A percentile compares a stretch with the other conserved stretches of the same genome.
phyloP scores from a whole-genome alignment of 2,329 filamentous ascomycete species.

The Sphaerulina populicola region DNA sequence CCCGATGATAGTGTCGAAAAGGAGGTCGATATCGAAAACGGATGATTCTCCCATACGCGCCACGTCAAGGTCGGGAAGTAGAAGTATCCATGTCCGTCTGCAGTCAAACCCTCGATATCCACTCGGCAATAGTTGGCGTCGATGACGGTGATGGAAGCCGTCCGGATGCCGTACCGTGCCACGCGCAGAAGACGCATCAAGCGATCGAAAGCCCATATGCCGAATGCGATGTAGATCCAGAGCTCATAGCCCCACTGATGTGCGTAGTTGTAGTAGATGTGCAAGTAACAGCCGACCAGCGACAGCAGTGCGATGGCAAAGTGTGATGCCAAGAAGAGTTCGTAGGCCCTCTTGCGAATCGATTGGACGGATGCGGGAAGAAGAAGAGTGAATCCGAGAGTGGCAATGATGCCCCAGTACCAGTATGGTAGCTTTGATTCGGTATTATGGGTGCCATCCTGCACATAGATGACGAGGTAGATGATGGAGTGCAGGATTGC shows the following conservation, averaged over 20 bases:
- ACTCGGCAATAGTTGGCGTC: constrained; percentile 34
- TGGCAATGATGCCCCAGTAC: constrained; percentile 19
- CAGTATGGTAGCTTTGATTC: constrained; percentile 21
- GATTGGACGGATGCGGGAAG: constrained; percentile 32
- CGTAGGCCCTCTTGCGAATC: constrained; percentile 36
- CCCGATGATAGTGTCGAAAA: not conserved
- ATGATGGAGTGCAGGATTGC: constrained; percentile 42
- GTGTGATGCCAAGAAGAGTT: constrained; percentile 41
- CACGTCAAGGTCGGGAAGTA: constrained; percentile 44
- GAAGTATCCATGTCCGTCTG: constrained; percentile 38
- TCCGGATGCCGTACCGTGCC: constrained; percentile 33
- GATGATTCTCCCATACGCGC: constrained; percentile 47
- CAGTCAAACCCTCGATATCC: constrained; percentile 37
- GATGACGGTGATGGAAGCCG: constrained; percentile 34
- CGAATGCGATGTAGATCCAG: constrained; percentile 41
- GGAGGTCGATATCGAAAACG: constrained; percentile 40
- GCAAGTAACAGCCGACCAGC: constrained; percentile 40
- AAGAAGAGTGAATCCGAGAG: constrained; percentile 22
- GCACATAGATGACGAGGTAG: constrained; percentile 33
- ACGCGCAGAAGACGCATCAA: constrained; percentile 37
- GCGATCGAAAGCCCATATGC: constrained; percentile 44
- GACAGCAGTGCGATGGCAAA: constrained; percentile 37
- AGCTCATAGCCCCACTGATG: constrained; percentile 41
- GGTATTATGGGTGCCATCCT: constrained; percentile 17
- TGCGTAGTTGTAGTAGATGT: constrained; percentile 34